Conservation (phyloP, 169 alveolate genomes). For the Cryptosporidium sp. region DNA sequence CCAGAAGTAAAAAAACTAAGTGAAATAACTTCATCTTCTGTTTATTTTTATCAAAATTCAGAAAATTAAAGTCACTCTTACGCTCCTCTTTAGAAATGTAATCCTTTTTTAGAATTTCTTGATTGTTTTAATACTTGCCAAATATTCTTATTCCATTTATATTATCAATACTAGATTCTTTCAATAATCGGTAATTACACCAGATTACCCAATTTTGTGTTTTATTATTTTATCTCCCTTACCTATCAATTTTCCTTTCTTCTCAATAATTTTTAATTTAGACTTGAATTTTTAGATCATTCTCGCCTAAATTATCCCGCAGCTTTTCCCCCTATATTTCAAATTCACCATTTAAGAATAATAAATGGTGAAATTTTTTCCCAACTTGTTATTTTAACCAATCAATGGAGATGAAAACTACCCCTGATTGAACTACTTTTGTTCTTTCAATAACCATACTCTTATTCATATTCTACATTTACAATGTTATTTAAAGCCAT, state of each 20-base stretch:
- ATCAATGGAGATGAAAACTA: not conserved
- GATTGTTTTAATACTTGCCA: not conserved
- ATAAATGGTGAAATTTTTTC: not conserved
- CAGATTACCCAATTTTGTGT: not conserved
- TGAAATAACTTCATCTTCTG: conserved; percentile 4
- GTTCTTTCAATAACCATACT: not conserved
- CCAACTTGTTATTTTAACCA: not conserved
- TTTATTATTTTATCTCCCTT: not conserved
- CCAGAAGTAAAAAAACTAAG: conserved; percentile 7
- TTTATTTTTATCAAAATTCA: not conserved
- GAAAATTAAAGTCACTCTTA: not conserved
- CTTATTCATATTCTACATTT: not conserved
- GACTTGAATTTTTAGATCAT: conserved; percentile 30
- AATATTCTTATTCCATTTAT: not conserved
- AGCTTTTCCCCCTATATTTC: not conserved
- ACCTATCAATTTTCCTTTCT: not conserved
- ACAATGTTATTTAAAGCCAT: not conserved
- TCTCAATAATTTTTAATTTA: not conserved
- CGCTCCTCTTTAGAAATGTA: not conserved
- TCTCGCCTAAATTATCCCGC: conserved; percentile 19
- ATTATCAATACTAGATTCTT: not conserved
- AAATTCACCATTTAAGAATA: not conserved
- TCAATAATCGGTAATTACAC: not conserved
- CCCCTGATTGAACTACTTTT: not conserved
- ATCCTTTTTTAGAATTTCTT: not conserved